These are phyloP conservation scores for Mycogone perniciosa DNA, from an alignment of 2,329 filamentous ascomycete genomes.

Conservation along the genomic window DNA sequence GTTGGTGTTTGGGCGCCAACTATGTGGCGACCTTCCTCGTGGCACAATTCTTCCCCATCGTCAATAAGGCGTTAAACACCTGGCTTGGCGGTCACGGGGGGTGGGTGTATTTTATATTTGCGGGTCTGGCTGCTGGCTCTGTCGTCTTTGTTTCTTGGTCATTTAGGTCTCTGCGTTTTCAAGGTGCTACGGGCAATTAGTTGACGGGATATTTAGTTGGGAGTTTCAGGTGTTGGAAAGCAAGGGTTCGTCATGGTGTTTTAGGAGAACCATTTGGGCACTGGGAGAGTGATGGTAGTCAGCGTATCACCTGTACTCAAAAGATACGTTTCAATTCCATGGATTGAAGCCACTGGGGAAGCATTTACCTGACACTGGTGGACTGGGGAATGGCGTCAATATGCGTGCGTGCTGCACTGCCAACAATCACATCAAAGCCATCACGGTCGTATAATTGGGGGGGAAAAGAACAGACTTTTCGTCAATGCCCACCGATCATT, in stretches of 20 bases:
- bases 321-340: no score
- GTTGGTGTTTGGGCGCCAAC: constrained; percentile 78
- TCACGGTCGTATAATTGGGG: neutral
- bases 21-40: constrained; percentile 89
- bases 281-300: no score
- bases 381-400: no score
- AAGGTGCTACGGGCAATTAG: constrained; percentile 11
- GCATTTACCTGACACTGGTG: no score
- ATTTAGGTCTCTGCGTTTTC: constrained; percentile 11
- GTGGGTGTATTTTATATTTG: constrained; percentile 89
- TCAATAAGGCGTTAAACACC: constrained; percentile 66
- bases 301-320: no score
- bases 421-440: neutral
- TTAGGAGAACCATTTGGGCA: no score
- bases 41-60: constrained; percentile 87
- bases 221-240: no score
- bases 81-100: constrained; percentile 58
- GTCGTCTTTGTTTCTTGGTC: constrained; percentile 60
- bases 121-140: constrained; percentile 61
- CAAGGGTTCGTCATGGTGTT: no score
- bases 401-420: no score
- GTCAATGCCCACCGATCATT: constrained; percentile 5
- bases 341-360: no score
- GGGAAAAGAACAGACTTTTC: constrained; percentile 2
- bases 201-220: neutral